Evolutionary conservation across 352 stramenopile species (phyloP), one percentile per base, ranked within the genome.

Genomic region (Globisporangium paroecandrum): DNA sequence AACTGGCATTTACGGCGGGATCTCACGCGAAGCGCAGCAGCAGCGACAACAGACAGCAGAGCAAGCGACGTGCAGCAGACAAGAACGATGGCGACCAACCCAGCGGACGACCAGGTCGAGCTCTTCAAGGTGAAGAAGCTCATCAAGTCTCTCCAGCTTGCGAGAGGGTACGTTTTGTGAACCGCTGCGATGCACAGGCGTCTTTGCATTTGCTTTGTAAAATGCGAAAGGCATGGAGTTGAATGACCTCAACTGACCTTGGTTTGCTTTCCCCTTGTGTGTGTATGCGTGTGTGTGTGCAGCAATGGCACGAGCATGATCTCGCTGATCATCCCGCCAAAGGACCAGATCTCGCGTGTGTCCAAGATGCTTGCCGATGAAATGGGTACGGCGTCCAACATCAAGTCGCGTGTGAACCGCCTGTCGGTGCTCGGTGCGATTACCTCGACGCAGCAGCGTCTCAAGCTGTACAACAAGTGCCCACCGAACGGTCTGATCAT

Each of bases 101-200:
- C 65, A 63, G 82, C 89, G 58, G 93, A 98, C 64, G 89, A 95
- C 58, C 97, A 99, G 81, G 97, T 99, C 65, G 97, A 99, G 82
- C 98, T 99, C 69, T 99, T 99, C 90, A 99, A 99, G 83, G 95
- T 99, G 38, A 99, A 99, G 89, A 99, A 99, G 89, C 92, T 99
- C 38, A 99, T 99, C 80, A 99, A 99, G 81, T 99, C 95, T 68
- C 93, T 99, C 22, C 82, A 95, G 70, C 80, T 80, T 49, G 89
- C 89, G 51, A 77, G 85, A 53, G 89, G 87, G 74, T 92, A 90
- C 71, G 84, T 94, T 24, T 15, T 46, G 38, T 46, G 38, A 46
- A 15, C 25, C 22, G 9, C 25, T 49, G 38, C 29, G 8, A 29
- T 22, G 4, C 38, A 25, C 22, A 2, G 13, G 1, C 20, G 53